A percentile compares a stretch with the other conserved stretches of the same genome.
phyloP scores from a whole-genome alignment of 108 stramenopile species.

The Pseudonitzschia multiseries region DNA sequence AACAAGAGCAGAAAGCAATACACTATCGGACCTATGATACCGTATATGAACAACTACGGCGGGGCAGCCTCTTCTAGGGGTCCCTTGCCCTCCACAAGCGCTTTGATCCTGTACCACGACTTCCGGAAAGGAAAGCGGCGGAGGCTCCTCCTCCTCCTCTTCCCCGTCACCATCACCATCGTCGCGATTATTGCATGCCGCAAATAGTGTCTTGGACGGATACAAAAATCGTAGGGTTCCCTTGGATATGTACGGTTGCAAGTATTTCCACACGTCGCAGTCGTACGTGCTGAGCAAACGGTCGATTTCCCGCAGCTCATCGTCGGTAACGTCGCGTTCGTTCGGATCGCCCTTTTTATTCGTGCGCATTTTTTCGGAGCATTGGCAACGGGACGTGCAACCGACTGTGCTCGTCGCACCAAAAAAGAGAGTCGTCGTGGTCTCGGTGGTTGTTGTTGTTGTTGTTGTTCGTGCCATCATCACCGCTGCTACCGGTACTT shows the following conservation, averaged over 20 bases:
- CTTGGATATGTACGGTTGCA: neutral
- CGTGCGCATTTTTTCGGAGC: neutral
- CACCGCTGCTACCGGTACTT: neutral
- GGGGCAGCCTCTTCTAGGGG: too few species aligned
- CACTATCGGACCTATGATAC: too few species aligned
- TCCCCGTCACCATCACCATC: too few species aligned
- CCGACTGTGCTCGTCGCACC: neutral
- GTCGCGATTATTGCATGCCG: neutral
- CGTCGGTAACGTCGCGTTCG: neutral
- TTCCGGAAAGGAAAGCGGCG: too few species aligned
- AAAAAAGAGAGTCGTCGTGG: neutral
- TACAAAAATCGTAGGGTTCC: constrained; percentile 3
- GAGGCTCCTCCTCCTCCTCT: too few species aligned
- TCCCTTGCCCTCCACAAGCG: too few species aligned
- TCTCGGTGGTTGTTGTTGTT: neutral
- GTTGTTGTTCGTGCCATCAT: neutral
- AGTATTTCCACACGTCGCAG: constrained; percentile 10
- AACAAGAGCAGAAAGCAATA: too few species aligned
- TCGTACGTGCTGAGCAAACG: neutral
- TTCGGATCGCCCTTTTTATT: neutral
- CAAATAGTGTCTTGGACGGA: neutral
- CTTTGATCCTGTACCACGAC: too few species aligned
- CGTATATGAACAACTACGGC: too few species aligned
- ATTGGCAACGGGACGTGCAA: neutral
- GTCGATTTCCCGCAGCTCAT: neutral